A percentile compares a stretch with the other conserved stretches of the same genome.
Conservation (phyloP, 768 basidiomycete genomes). For the Paxillus rubicundulus region DNA sequence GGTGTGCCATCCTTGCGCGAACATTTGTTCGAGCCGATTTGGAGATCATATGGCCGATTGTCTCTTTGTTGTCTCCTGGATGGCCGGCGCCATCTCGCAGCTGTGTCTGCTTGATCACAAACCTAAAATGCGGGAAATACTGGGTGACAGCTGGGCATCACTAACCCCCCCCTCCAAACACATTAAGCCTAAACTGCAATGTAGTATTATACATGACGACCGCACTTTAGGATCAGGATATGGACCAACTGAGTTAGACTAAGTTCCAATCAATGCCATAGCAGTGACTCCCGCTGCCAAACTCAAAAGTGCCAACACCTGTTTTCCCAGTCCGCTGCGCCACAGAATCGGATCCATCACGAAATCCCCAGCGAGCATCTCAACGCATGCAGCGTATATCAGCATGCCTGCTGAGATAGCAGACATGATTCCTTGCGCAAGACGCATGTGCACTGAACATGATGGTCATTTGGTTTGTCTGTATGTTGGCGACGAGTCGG, state of each 20-base stretch:
- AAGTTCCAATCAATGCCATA: conserved; percentile 58
- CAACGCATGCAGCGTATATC: conserved; percentile 78
- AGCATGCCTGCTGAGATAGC: conserved; percentile 84
- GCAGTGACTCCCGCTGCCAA: conserved; percentile 57
- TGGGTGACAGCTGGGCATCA: too few relatives aligned
- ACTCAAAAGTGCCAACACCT: conserved; percentile 58
- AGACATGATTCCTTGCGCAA: conserved; percentile 72
- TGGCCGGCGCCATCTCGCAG: background rate
- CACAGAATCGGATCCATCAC: conserved; percentile 62
- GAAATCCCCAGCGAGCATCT: conserved; percentile 86
- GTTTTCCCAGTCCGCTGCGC: conserved; percentile 37
- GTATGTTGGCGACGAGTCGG: background rate
- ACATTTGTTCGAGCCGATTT: background rate
- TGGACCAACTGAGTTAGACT: conserved; percentile 10
- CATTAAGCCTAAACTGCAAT: too few relatives aligned
- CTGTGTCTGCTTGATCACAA: background rate
- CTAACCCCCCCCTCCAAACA: background rate
- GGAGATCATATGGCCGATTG: conserved; percentile 4
- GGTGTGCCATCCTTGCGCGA: background rate
- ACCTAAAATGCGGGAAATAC: too few relatives aligned
- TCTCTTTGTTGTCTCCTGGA: background rate
- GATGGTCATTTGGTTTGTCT: background rate
- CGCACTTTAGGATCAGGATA: background rate
- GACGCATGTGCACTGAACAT: conserved; percentile 43
- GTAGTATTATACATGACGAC: background rate